Evolutionary conservation across 257 asterid genomes (phyloP).

Genomic region (Solanum rostratum): DNA sequence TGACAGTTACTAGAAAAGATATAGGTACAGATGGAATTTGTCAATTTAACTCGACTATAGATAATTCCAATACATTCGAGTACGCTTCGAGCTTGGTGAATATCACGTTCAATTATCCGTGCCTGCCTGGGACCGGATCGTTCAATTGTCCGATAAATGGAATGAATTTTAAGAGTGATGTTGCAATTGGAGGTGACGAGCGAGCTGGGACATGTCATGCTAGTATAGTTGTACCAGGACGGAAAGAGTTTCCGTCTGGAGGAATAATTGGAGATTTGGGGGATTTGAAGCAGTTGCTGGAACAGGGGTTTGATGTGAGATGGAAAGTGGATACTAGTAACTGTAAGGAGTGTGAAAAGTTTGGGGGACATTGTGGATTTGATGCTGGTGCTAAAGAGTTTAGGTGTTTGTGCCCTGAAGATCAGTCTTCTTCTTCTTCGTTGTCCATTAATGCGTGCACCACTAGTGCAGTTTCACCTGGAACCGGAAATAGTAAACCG

Average conservation of each 20-base stretch:
- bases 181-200: conserved; percentile 18
- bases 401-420: conserved; percentile 35
- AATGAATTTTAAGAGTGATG: conserved; percentile 6
- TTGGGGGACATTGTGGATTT: conserved; percentile 45
- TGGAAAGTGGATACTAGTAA: conserved; percentile 14
- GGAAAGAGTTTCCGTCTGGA: not conserved
- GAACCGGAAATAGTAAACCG: not conserved
- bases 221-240: conserved; percentile 33
- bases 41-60: conserved; percentile 28
- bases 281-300: conserved; percentile 5
- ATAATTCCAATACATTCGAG: conserved; percentile 23
- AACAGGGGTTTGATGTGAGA: conserved; percentile 36
- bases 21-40: conserved; percentile 23
- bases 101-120: conserved; percentile 36
- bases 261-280: not conserved
- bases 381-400: conserved; percentile 14
- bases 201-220: conserved; percentile 28
- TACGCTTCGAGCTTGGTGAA: conserved; percentile 22
- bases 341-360: conserved; percentile 32
- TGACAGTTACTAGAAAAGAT: conserved; percentile 31
- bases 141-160: conserved; percentile 38
- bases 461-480: not conserved
- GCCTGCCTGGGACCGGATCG: conserved; percentile 17
- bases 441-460: not conserved
- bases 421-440: conserved; percentile 4